Evolutionary conservation across 2,329 filamentous ascomycete species (phyloP), one percentile per base, ranked within the genome.

Genomic region (Hortaea werneckii): DNA sequence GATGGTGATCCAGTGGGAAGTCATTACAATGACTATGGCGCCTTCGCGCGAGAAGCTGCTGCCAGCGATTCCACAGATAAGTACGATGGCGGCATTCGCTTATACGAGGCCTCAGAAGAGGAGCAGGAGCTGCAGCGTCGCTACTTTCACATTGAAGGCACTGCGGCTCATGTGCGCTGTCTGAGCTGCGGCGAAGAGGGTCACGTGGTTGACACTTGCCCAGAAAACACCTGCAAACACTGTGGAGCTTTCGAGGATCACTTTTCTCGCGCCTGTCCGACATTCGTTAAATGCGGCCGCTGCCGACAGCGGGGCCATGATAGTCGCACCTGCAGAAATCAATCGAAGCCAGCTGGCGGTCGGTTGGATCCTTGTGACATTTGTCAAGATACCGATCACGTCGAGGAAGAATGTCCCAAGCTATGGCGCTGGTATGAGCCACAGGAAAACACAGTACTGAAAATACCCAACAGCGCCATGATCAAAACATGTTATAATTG

Each of bases 341-440:
- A 34, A 9, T 37, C 46, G 5, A 38, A 41, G 5, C 42, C 40
- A 1, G 34, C 37, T 7, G 50, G 46, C 2, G 49, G 50, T 30
- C 37, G 35, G 9, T 43, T 34, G 27, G 52, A 54, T 40, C 40
- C 47, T 4, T 56, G 54, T 45, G 51, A 56, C 38, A 29, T 52
- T 30, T 56, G 54, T 29, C 41, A 45, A 11, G 34, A 50, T 12
- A 29, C 28, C 9, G 54, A 54, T 10, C 55, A 59, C 30, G 45
- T 54, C 8, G 57, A 60, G 39, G 54, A 58, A 39, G 49, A 57
- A 26, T 60, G 58, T 42, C 34, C 50, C 2, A 27, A 44, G 7
- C 40, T 60, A 12, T 59, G 57, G 54, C 43, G 54, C 12, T 46
- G 20, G 28, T 47, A n/a, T 26, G 27, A 11, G 5, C 12, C 27